Evolutionary conservation across 441 rosid species (phyloP), one percentile per base, ranked within the genome.

Genomic region (Gossypium trilobum): DNA sequence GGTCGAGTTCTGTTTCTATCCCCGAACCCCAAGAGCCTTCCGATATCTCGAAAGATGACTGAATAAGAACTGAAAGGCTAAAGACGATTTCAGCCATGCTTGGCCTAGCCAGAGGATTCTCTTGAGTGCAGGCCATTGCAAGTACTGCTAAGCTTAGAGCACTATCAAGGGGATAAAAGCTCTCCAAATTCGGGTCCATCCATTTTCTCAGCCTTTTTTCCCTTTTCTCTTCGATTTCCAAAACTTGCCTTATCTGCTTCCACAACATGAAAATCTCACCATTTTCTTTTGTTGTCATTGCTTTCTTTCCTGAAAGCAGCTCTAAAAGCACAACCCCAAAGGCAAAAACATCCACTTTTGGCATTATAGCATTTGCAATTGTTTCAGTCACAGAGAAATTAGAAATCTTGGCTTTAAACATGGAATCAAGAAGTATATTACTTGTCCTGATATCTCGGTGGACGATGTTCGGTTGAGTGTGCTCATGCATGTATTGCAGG

Each of bases 81-180:
- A 87, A 81, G 72, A 87, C 94, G 3, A 89, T 60, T 75, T 89
- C 94, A 11, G 74, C 85, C 89, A 89, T 87, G 73, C 79, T 82
- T 51, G 89, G 94, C 82, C 91, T 85, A 3, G 80, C 76, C 22
- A 75, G 51, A 61, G 89, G 50, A 58, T 79, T 78, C 78, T 82
- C 89, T 46, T 71, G 33, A 22, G 87, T 84, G 79, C 94, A 87
- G 0, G 80, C 61, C 86, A 74, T 73, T 13, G 90, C 91, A 78
- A 87, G 72, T 27, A n/a, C 59, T 16, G 81, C 88, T 80, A 87
- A 71, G 76, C 83, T 82, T 39, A 86, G 77, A 16, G 87, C 89
- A 62, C 78, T 80, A 11, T 87, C 85, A 25, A 79, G 73, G 27
- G 86, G 84, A 71, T 82, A 87, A 61, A 80, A 79, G 69, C 81